Evolutionary conservation across 768 basidiomycete species (phyloP).

Genomic region (Crassisporium funariophilum): DNA sequence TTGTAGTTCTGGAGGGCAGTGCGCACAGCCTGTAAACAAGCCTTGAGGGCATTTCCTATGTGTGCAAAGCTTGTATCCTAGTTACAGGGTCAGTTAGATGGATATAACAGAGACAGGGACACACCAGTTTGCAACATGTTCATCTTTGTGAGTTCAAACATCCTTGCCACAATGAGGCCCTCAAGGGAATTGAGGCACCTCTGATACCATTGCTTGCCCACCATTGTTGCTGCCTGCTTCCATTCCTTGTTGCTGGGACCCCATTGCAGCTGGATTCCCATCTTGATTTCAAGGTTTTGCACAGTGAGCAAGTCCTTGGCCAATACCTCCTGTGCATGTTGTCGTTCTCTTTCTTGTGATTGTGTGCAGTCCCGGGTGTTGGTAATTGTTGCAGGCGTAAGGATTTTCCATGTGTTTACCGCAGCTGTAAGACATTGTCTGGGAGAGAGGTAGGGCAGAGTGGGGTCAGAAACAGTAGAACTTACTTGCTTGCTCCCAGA

Average conservation of each 20-base stretch:
- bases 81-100: too few relatives aligned
- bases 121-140: constrained; percentile 27
- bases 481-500: constrained; percentile 11
- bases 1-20: constrained; percentile 26
- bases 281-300: background rate
- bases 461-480: background rate
- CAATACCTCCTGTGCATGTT: background rate
- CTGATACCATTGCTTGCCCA: constrained; percentile 4
- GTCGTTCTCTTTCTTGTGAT: background rate
- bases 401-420: background rate
- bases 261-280: background rate
- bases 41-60: constrained; percentile 20
- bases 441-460: background rate
- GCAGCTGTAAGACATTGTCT: background rate
- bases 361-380: background rate
- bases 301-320: background rate
- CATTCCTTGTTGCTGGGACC: background rate
- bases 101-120: background rate
- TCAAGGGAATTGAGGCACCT: constrained; percentile 18
- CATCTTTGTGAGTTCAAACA: constrained; percentile 26
- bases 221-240: constrained; percentile 3
- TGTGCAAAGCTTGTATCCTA: constrained; percentile 30
- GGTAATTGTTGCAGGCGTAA: constrained; percentile 3
- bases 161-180: constrained; percentile 18
- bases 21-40: constrained; percentile 22